These are phyloP conservation scores for Penicillium turbatum DNA, from an alignment of 495 filamentous ascomycete genomes.

Conservation along the genomic window DNA sequence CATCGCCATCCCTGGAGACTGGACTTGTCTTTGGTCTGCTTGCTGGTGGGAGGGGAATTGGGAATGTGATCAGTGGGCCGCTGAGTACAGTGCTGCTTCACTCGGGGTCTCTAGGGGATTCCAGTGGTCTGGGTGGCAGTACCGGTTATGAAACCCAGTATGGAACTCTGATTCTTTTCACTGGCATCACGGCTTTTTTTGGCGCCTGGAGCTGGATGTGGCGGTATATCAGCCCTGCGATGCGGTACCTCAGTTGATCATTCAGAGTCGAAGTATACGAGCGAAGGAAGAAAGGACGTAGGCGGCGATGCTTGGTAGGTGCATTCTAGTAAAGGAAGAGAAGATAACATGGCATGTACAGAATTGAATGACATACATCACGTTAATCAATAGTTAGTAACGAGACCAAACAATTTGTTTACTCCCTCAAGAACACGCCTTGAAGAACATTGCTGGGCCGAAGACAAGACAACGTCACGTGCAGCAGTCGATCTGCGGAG, in stretches of 20 bases:
- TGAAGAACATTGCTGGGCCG: too few species aligned
- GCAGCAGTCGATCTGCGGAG: constrained; percentile 6
- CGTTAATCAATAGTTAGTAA: not conserved
- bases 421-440: too few species aligned
- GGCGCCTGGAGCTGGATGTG: constrained; percentile 38
- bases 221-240: constrained; percentile 20
- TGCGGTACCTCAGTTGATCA: constrained; percentile 4
- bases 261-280: not conserved
- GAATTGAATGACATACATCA: not conserved
- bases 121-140: constrained; percentile 8
- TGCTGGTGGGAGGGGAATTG: constrained; percentile 61
- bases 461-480: constrained; percentile 1
- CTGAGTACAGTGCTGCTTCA: constrained; percentile 53
- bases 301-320: not conserved
- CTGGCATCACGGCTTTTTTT: constrained; percentile 38
- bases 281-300: not conserved
- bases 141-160: constrained; percentile 40
- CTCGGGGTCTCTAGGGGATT: constrained; percentile 23
- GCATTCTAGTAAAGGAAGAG: not conserved
- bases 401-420: too few species aligned
- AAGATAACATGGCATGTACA: not conserved
- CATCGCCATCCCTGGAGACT: constrained; percentile 44
- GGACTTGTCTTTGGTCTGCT: constrained; percentile 61
- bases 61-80: constrained; percentile 58
- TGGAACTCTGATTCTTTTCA: constrained; percentile 45